Conservation (phyloP, 2,329 filamentous ascomycete genomes). For the Xylariales sp. region DNA sequence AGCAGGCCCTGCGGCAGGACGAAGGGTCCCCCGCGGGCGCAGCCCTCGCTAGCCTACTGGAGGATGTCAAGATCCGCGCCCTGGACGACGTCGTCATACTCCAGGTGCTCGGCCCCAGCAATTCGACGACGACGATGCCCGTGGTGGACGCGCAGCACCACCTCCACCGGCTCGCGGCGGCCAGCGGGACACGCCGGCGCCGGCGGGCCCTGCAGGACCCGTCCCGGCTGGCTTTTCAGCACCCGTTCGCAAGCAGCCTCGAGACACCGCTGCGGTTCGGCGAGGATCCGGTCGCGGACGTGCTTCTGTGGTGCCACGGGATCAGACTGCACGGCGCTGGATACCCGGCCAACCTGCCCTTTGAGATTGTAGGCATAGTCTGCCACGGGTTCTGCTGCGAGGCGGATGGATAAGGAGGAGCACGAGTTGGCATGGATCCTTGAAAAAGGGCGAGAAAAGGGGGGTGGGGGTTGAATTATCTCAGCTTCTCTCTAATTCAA, state of each 20-base stretch:
- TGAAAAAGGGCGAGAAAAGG: too few species aligned
- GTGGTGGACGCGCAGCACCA: too few species aligned
- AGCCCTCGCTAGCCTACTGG: too few species aligned
- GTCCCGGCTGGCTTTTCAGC: constrained; percentile 1
- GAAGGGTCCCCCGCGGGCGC: too few species aligned
- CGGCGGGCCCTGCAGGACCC: constrained; percentile 2
- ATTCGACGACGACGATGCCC: too few species aligned
- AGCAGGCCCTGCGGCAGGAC: neutral
- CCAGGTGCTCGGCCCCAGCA: neutral
- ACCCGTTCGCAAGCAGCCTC: constrained; percentile 3
- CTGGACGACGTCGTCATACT: too few species aligned
- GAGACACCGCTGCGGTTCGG: constrained; percentile 5
- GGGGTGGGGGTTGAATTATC: too few species aligned
- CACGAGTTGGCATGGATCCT: neutral
- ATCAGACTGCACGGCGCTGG: constrained; percentile 9
- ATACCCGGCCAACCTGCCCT: constrained; percentile 8
- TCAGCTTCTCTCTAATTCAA: too few species aligned
- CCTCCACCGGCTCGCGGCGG: too few species aligned
- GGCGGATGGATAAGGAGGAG: neutral
- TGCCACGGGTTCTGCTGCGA: constrained; percentile 9
- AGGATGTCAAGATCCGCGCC: too few species aligned
- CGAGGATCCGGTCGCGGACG: constrained; percentile 5
- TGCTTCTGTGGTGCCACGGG: constrained; percentile 7
- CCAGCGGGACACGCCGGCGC: constrained; percentile 1
- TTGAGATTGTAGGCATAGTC: constrained; percentile 7